phyloP scores from a whole-genome alignment of 257 asterid species.

The Lithospermum erythrorhizon region DNA sequence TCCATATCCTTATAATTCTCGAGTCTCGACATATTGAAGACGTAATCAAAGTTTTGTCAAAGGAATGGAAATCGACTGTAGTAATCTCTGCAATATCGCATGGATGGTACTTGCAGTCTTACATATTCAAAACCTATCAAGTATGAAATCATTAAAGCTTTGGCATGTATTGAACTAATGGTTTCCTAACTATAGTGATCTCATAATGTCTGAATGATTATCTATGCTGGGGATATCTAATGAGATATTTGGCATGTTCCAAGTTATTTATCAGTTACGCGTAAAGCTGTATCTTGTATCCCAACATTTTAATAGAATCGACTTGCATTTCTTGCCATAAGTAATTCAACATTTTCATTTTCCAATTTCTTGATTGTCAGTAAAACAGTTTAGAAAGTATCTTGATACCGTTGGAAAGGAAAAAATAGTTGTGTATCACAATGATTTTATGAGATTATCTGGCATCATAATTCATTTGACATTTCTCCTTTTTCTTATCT shows the following conservation, averaged over 20 bases:
- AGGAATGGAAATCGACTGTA: too few species aligned
- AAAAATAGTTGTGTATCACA: too few species aligned
- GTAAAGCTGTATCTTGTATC: neutral
- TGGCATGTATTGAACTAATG: neutral
- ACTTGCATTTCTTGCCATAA: neutral
- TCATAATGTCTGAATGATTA: neutral
- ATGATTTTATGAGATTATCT: neutral
- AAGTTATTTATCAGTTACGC: neutral
- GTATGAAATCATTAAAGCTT: neutral
- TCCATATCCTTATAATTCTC: too few species aligned
- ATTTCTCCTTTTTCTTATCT: constrained; percentile 1
- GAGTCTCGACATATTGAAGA: too few species aligned
- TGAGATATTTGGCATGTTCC: neutral
- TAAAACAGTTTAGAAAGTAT: neutral
- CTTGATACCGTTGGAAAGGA: neutral
- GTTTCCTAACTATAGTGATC: neutral
- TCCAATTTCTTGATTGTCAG: neutral
- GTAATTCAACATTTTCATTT: neutral
- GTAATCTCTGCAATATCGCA: too few species aligned
- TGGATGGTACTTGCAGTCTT: neutral
- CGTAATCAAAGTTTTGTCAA: too few species aligned
- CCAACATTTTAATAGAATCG: neutral
- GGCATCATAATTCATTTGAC: neutral
- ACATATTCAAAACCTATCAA: neutral
- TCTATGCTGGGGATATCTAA: neutral